These are phyloP conservation scores for Aspergillus egyptiacus DNA, from an alignment of 495 filamentous ascomycete genomes.

Conservation along the genomic window DNA sequence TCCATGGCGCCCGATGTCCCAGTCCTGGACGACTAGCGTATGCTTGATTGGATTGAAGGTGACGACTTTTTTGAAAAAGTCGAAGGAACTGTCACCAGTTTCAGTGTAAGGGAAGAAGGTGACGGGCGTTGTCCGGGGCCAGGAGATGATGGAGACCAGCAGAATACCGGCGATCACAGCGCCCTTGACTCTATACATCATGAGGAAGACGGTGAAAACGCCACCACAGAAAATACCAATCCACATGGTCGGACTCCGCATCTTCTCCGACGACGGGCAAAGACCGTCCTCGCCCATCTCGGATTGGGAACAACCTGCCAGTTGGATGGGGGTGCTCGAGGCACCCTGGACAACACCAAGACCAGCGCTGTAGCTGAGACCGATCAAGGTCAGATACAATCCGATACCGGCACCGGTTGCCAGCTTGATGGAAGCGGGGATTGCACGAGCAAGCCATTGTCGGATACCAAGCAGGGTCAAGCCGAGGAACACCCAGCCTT, in stretches of 20 bases:
- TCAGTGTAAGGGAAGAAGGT: constrained; percentile 71
- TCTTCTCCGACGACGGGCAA: constrained; percentile 52
- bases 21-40: constrained; percentile 60
- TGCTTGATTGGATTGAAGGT: constrained; percentile 68
- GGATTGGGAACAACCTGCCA: constrained; percentile 56
- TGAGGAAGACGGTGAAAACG: constrained; percentile 64
- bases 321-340: constrained; percentile 51
- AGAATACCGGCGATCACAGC: constrained; percentile 75
- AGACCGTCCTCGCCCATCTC: constrained; percentile 36
- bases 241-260: constrained; percentile 76
- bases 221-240: constrained; percentile 79
- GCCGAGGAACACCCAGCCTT: constrained; percentile 65
- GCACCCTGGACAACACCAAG: constrained; percentile 65
- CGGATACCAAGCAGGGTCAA: constrained; percentile 69
- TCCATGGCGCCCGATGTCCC: constrained; percentile 58
- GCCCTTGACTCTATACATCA: constrained; percentile 80
- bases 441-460: constrained; percentile 74
- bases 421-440: constrained; percentile 74
- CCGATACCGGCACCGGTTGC: constrained; percentile 80
- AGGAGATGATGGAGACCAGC: constrained; percentile 77
- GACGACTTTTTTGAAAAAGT: constrained; percentile 81
- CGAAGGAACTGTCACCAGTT: constrained; percentile 58
- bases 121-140: constrained; percentile 66
- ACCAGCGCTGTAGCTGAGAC: constrained; percentile 70
- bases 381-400: constrained; percentile 73